Conservation (phyloP, 2,329 filamentous ascomycete species). For the Juglanconis sp. region DNA sequence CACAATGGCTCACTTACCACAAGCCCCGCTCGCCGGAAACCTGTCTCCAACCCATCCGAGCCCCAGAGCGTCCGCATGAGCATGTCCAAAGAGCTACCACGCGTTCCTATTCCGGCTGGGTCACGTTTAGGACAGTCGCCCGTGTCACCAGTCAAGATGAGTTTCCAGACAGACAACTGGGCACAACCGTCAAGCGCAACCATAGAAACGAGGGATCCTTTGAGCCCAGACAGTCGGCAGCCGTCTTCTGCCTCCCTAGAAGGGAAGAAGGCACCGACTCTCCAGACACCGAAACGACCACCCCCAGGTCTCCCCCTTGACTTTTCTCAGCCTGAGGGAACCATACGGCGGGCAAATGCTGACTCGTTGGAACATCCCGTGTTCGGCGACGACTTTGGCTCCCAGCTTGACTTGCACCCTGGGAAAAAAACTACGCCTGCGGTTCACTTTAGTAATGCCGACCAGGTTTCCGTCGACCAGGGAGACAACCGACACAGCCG, state of each 20-base stretch:
- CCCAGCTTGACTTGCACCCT: slow-evolving; percentile 23
- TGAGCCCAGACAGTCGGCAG: slow-evolving; percentile 6
- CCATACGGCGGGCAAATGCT: slow-evolving; percentile 8
- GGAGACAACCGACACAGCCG: slow-evolving; percentile 47
- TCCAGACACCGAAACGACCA: slow-evolving; percentile 35
- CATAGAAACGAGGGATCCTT: slow-evolving; percentile 38
- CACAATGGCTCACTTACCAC: slow-evolving; percentile 24
- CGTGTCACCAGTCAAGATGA: slow-evolving; percentile 54
- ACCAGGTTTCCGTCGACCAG: slow-evolving; percentile 32
- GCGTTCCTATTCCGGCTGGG: slow-evolving; percentile 30
- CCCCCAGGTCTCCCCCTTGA: slow-evolving; percentile 31
- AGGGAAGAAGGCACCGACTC: slow-evolving; percentile 31
- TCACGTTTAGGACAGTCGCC: slow-evolving; percentile 50
- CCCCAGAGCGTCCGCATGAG: slow-evolving; percentile 32
- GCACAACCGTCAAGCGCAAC: slow-evolving; percentile 49
- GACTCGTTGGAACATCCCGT: neutral
- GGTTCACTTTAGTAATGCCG: slow-evolving; percentile 22
- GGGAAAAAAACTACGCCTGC: slow-evolving; percentile 18
- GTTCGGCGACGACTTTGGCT: slow-evolving; percentile 1
- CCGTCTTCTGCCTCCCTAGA: slow-evolving; percentile 21
- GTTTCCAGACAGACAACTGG: slow-evolving; percentile 52
- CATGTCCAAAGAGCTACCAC: slow-evolving; percentile 28
- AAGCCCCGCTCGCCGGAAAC: slow-evolving; percentile 31
- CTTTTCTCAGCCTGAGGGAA: slow-evolving; percentile 15
- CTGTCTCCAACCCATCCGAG: slow-evolving; percentile 33